Conservation (phyloP, 148 eudicot genomes). For the Polygonum maritimum region DNA sequence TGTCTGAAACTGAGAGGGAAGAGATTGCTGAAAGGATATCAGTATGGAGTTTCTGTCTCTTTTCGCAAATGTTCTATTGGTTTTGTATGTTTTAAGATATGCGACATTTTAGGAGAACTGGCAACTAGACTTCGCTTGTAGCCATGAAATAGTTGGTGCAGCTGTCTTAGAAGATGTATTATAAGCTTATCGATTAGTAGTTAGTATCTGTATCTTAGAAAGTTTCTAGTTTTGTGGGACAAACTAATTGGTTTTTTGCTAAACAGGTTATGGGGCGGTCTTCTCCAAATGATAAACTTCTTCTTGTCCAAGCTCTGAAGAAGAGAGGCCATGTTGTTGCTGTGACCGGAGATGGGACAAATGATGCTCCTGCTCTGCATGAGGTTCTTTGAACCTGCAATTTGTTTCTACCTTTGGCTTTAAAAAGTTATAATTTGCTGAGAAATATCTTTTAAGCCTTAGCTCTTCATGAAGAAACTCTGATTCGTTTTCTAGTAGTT, state of each 20-base stretch:
- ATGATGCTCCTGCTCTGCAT: constrained; percentile 96
- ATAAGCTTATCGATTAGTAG: background rate
- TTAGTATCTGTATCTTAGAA: background rate
- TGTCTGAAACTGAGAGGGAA: constrained; percentile 46
- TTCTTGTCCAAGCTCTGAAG: constrained; percentile 93
- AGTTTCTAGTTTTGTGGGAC: background rate
- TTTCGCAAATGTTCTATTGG: background rate
- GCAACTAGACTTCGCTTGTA: background rate
- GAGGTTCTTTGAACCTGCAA: constrained; percentile 43
- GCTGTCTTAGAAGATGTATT: background rate
- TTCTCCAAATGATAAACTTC: constrained; percentile 86
- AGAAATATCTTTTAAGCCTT: background rate
- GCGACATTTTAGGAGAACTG: background rate
- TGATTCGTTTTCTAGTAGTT: background rate
- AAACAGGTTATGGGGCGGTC: constrained; percentile 96
- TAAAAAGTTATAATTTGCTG: background rate
- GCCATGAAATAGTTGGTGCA: background rate
- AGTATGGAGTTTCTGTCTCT: constrained; percentile 28
- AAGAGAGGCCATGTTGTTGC: constrained; percentile 89
- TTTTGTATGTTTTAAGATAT: background rate
- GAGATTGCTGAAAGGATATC: constrained; percentile 69
- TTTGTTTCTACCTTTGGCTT: background rate
- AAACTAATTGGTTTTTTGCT: background rate
- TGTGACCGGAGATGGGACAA: constrained; percentile 97
- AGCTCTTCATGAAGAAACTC: background rate